Conservation (phyloP, 2,329 filamentous ascomycete genomes). For the Phoma sp. region DNA sequence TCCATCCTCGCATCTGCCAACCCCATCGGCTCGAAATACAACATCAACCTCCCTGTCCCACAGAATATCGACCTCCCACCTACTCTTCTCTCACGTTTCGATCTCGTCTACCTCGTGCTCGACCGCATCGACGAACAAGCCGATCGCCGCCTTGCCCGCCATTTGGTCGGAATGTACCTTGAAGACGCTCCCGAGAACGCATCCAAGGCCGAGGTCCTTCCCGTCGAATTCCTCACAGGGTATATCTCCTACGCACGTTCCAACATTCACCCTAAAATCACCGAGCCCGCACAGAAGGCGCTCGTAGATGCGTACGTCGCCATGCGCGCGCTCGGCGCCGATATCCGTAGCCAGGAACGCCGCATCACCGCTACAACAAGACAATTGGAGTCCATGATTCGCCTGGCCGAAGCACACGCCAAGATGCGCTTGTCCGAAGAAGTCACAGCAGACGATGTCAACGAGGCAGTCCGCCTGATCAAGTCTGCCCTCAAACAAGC, state of each 20-base stretch:
- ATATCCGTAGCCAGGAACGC: constrained; percentile 80
- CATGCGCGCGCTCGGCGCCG: constrained; percentile 86
- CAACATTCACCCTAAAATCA: constrained; percentile 82
- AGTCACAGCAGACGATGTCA: constrained; percentile 82
- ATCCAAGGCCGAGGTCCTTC: constrained; percentile 73
- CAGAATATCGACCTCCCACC: constrained; percentile 98
- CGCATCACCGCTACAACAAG: constrained; percentile 97
- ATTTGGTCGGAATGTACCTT: constrained; percentile 94
- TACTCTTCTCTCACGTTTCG: constrained; percentile 92
- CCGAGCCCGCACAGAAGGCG: constrained; percentile 78
- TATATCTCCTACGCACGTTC: constrained; percentile 97
- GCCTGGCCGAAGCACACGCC: constrained; percentile 91
- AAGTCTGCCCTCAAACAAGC: constrained; percentile 94
- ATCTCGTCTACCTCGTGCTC: constrained; percentile 94
- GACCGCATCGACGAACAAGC: constrained; percentile 90
- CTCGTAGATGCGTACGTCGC: constrained; percentile 88
- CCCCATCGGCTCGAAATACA: constrained; percentile 97
- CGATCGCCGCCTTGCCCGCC: constrained; percentile 87
- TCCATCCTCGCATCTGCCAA: constrained; percentile 97
- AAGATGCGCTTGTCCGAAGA: constrained; percentile 87
- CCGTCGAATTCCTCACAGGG: constrained; percentile 91
- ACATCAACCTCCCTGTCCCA: constrained; percentile 91
- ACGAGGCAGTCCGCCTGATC: constrained; percentile 91
- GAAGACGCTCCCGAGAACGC: constrained; percentile 93
- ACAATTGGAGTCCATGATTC: constrained; percentile 98